These are phyloP conservation scores for Mycena vitilis DNA, from an alignment of 768 basidiomycete genomes.

Conservation along the genomic window DNA sequence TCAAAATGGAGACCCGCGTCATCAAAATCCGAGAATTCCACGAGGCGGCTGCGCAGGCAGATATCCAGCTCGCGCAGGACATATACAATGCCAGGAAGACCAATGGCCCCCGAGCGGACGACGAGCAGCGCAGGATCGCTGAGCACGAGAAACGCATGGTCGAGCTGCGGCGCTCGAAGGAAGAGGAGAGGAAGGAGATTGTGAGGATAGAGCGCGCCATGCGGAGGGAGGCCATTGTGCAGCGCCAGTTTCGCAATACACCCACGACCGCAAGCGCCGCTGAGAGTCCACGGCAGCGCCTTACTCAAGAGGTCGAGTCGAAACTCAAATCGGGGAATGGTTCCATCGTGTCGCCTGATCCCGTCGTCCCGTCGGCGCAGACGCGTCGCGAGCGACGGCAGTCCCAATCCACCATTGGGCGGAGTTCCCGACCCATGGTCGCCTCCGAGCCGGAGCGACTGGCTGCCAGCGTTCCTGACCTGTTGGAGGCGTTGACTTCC, in stretches of 20 bases:
- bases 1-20: constrained; percentile 59
- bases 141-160: constrained; percentile 54
- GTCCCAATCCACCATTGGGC: constrained; percentile 17
- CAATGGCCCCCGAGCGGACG: constrained; percentile 44
- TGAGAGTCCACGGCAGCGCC: constrained; percentile 25
- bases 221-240: constrained; percentile 47
- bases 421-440: not conserved
- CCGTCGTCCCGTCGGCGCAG: constrained; percentile 7
- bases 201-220: constrained; percentile 54
- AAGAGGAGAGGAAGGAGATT: constrained; percentile 58
- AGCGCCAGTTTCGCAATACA: constrained; percentile 12
- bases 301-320: constrained; percentile 38
- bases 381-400: constrained; percentile 17
- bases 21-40: constrained; percentile 64
- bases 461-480: constrained; percentile 15
- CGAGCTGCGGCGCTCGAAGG: constrained; percentile 57
- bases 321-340: constrained; percentile 20
- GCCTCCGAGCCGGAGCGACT: constrained; percentile 7
- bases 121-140: constrained; percentile 46
- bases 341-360: constrained; percentile 6
- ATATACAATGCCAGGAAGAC: constrained; percentile 52
- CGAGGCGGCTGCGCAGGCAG: constrained; percentile 56
- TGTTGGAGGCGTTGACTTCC: constrained; percentile 4
- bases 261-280: constrained; percentile 1
- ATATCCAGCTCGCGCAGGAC: constrained; percentile 51